Evolutionary conservation across 78 protist species (phyloP).

Genomic region (Dictyostelium brefeldianum): DNA sequence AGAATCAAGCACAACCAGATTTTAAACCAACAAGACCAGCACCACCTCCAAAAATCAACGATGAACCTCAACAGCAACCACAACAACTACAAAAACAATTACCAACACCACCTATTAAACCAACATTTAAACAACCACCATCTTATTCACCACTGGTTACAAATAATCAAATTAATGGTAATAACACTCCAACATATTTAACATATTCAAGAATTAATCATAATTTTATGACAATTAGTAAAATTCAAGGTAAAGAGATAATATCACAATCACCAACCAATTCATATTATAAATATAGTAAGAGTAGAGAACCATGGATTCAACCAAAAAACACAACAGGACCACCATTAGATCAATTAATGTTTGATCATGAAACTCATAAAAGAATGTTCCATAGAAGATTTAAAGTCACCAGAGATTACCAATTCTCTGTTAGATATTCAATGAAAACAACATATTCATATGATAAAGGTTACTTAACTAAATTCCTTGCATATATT

Average conservation of each 20-base stretch:
- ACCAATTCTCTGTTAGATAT: slow-evolving; percentile 5
- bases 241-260: not conserved
- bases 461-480: not conserved
- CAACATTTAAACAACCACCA: not conserved
- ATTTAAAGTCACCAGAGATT: slow-evolving; percentile 5
- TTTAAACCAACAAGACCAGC: not conserved
- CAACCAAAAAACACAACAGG: not conserved
- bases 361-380: slow-evolving; percentile 17
- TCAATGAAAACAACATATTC: not conserved
- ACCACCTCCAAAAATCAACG: not conserved
- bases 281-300: slow-evolving; percentile 1
- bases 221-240: not conserved
- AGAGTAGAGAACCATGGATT: not conserved
- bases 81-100: not conserved
- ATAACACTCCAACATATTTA: not conserved
- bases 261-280: not conserved
- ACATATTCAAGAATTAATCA: not conserved
- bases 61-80: not conserved
- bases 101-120: not conserved
- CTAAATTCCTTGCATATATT: not conserved
- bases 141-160: not conserved
- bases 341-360: slow-evolving; percentile 15
- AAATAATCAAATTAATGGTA: not conserved
- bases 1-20: not conserved
- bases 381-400: slow-evolving; percentile 18